Base-by-base conservation (phyloP, 2,329 filamentous ascomycete species). In the Fusarium sp. region DNA sequence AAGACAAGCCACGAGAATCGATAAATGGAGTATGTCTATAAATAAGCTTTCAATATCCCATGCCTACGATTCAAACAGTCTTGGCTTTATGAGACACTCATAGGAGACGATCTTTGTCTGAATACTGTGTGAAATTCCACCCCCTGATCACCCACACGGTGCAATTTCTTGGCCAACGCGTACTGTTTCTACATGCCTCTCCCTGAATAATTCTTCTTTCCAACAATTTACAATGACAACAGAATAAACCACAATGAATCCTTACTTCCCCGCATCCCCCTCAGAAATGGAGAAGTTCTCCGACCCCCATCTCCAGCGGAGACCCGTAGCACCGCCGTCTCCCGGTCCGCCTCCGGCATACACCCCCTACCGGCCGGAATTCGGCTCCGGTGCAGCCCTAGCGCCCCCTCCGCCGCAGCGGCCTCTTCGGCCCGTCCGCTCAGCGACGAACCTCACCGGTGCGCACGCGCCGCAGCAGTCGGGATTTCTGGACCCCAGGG, bases 341-440 rank as follows among this genome's bases (percentile, higher is more conserved):
- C 26, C 48, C 9, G 42, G 20, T 46, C 48, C 62, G n/a, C 59
- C 59, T 39, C 55, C 66, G 30, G 43, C 62, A 15, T 62, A 65
- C 34, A 62, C 19, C 19, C 51, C 65, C 21, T 66, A 58, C 36
- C 28, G 40, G 23, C 23, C 56, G 21, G 52, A 48, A 24, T 51
- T 55, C 52, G 44, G 52, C 32, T 26, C 52, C 52, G 57, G 50
- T 6, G 28, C 28, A 36, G 34, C 17, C 17, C 40, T 47, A 45
- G 62, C 65, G n/a, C n/a, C n/a, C 48, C 69, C 69, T 58, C 71
- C 66, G 21, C 65, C 64, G 4, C 62, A 28, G 15, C 70, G 61
- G 44, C 73, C 61, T 65, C 70, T 70, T 9, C 60, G 74, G 30
- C 68, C 71, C 15, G 68, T 67, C 24, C 72, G 71, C 9, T 70